Evolutionary conservation across 371 early-diverging fungal species (phyloP).

Genomic region (Nosema muscidifuracis): DNA sequence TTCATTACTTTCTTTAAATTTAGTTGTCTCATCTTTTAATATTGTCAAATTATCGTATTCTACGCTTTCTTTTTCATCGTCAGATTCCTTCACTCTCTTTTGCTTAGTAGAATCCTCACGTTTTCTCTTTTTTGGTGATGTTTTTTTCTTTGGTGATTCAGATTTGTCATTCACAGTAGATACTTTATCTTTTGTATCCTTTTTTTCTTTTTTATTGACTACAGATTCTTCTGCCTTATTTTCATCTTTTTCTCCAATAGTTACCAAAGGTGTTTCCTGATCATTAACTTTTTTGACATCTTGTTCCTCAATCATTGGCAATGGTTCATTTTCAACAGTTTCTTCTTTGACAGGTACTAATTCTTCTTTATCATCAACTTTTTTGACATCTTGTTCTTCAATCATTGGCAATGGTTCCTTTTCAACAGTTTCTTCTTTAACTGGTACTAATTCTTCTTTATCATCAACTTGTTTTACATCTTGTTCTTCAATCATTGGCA

Average conservation of each 20-base stretch:
- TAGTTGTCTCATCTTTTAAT: too few relatives aligned
- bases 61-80: background rate
- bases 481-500: too few relatives aligned
- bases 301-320: background rate
- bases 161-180: background rate
- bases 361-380: background rate
- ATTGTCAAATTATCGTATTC: too few relatives aligned
- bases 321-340: background rate
- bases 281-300: too few relatives aligned
- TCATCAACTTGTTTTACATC: too few relatives aligned
- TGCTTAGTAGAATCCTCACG: background rate
- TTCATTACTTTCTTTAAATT: background rate
- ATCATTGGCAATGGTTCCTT: too few relatives aligned
- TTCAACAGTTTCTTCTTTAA: too few relatives aligned
- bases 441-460: too few relatives aligned
- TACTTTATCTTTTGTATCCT: background rate
- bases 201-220: background rate
- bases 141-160: background rate
- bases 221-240: background rate
- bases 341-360: background rate
- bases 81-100: background rate
- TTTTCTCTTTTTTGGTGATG: background rate
- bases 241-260: background rate
- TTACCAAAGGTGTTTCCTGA: too few relatives aligned
- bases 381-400: too few relatives aligned